Evolutionary conservation across 2,329 filamentous ascomycete genomes (phyloP).

Genomic region (Talaromyces sp.): DNA sequence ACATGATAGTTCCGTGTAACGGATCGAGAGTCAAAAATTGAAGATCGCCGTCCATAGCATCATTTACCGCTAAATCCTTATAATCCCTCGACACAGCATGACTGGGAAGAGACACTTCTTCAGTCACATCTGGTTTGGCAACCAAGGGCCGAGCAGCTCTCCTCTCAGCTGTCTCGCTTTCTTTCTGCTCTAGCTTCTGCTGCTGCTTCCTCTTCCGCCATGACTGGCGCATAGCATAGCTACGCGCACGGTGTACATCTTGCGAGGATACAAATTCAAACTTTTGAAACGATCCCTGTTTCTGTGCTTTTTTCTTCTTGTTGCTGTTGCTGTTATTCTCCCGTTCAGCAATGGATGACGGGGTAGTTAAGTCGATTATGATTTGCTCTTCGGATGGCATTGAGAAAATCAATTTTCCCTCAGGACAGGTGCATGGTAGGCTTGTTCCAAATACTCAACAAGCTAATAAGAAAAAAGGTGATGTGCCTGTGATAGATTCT

Average conservation of each 20-base stretch:
- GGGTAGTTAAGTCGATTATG: neutral
- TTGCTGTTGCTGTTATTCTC: neutral
- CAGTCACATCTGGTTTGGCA: neutral
- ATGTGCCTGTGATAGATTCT: neutral
- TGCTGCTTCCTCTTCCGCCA: slow-evolving; percentile 10
- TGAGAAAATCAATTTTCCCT: neutral
- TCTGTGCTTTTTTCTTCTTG: neutral
- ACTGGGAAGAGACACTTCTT: neutral
- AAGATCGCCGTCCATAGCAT: neutral
- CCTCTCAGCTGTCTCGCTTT: neutral
- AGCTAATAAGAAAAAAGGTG: neutral
- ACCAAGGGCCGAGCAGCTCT: neutral
- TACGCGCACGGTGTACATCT: slow-evolving; percentile 8
- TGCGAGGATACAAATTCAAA: slow-evolving; percentile 7
- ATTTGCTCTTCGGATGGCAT: neutral
- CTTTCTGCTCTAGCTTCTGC: slow-evolving; percentile 1
- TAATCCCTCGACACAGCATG: neutral
- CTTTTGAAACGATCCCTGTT: neutral
- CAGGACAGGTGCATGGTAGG: neutral
- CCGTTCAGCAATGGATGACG: neutral
- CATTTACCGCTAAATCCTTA: neutral
- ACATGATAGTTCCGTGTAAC: neutral
- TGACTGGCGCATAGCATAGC: slow-evolving; percentile 9
- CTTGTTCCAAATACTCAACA: neutral
- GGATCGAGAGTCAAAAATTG: neutral